Evolutionary conservation across 208 protist species (phyloP), one percentile per base, ranked within the genome.

Genomic region (Phytomonas sp.): DNA sequence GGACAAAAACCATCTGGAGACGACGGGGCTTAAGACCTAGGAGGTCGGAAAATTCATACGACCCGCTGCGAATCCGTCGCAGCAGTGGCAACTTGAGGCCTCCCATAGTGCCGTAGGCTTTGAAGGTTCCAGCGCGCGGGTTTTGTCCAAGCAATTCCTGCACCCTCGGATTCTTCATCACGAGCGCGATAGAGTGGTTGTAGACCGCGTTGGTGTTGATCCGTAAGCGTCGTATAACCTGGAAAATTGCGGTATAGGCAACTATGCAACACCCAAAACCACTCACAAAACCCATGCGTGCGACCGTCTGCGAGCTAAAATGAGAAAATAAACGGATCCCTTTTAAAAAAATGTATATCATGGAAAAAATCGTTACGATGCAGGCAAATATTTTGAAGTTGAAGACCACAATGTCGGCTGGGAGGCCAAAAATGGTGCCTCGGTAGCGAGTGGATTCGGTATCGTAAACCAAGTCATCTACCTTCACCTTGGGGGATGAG

Each of bases 171-270:
- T 95, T 90, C 19, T 71, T 78, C 86, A 94, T 92, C 29, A 86
- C 91, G 29, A 95, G 76, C 32, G 91, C 86, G 40, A 95, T 95
- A 63, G 86, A 89, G 69, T 95, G 91, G 63, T 95, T 95, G 80
- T 95, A 95, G 60, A 95, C 91, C 0, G 88, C 89, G 59, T 84
- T 90, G 0, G 87, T 77, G 70, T 91, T 94, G 63, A 95, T 95
- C 63, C 75, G 77, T 42, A 73, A 74, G n/a, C 87, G 84, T 3
- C 85, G 79, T 31, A 81, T 37, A n/a, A 93, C 49, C 14, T 76
- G 71, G 19, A 95, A 29, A 29, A 71, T 60, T 8, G 80, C 75
- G 0, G 86, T 87, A 80, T 92, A 88, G 40, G 83, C 73, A 30
- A 94, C 70, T 12, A 77, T 63, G 67, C 91, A 91, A 42, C 73